Base-by-base conservation (phyloP, 2,329 filamentous ascomycete species). In the Rosellinia necatrix region DNA sequence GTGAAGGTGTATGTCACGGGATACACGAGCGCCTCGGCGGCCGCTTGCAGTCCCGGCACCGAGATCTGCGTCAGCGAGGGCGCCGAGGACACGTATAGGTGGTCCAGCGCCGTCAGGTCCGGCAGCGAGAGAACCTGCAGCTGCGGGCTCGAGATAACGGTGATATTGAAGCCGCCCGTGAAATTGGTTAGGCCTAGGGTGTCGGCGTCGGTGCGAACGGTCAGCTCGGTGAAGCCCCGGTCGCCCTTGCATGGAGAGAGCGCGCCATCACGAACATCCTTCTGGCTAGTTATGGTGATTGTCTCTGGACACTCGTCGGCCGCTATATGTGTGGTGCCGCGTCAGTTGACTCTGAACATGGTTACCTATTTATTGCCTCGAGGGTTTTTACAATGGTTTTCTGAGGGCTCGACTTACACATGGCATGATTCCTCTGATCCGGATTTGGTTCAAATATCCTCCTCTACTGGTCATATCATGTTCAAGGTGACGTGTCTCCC, bases 161-260 rank as follows among this genome's bases (percentile, higher is more conserved):
- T 53, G 40, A 53, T 47, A 32, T 46, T 46, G 21, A 53, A 30
- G 2, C 49, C 49, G 22, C 49, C 49, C 0, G 49, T 53, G 34
- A 53, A 53, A 24, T 53, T 53, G 24, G 7, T 7, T 15, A 53
- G 40, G 30, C 49, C 27, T 3, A 53, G 49, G 1, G 30, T 32
- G 3, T 21, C 22, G 10, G 32, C 40, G 2, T 19, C 10, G 3
- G 49, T 47, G 2, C 2, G 13, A 32, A 53, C 32, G 13, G 21
- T 15, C 1, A 53, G 15, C 3, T 21, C 2, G 21, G 29, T 53
- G 40, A 53, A 53, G 13, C 49, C 49, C 5, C 25, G 40, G 10
- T 35, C 24, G 22, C 22, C 21, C 8, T 17, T 53, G 19, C 49
- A 53, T 1, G 49, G 2, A 3, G 49, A 17, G 19, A 46, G 22